A percentile compares a stretch with the other conserved stretches of the same genome.
Conservation (phyloP, 768 basidiomycete genomes). For the Lactarius sp. region DNA sequence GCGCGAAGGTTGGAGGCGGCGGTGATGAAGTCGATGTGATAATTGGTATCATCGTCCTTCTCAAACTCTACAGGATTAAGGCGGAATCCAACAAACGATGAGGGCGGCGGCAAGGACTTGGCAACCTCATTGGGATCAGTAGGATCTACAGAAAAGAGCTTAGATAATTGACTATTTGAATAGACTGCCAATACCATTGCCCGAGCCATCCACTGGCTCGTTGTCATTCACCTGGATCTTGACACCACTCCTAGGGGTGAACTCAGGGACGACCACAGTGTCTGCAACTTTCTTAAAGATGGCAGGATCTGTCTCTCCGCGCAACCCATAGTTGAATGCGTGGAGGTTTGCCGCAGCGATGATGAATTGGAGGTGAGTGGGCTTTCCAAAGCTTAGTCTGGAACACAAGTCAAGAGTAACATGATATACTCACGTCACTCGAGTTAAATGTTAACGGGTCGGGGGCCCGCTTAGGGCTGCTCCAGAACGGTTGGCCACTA, state of each 20-base stretch:
- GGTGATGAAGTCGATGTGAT: slow-evolving; percentile 99
- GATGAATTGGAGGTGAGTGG: slow-evolving; percentile 82
- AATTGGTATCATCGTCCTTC: slow-evolving; percentile 97
- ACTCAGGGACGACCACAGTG: slow-evolving; percentile 81
- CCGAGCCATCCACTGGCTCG: slow-evolving; percentile 65
- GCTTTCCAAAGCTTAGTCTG: slow-evolving; percentile 40
- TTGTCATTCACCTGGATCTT: slow-evolving; percentile 92
- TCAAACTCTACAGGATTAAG: slow-evolving; percentile 95
- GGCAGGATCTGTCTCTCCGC: slow-evolving; percentile 75
- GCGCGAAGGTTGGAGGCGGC: slow-evolving; percentile 96
- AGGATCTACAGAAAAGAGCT: slow-evolving; percentile 12
- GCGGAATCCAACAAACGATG: slow-evolving; percentile 93
- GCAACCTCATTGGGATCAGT: slow-evolving; percentile 49
- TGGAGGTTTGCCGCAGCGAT: slow-evolving; percentile 93
- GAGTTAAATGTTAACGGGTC: slow-evolving; percentile 85
- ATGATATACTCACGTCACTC: slow-evolving; percentile 61
- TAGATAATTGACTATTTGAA: background rate
- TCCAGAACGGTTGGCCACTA: slow-evolving; percentile 97
- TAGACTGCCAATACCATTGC: slow-evolving; percentile 32
- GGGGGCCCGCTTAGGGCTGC: slow-evolving; percentile 95
- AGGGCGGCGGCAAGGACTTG: slow-evolving; percentile 78
- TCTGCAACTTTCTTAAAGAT: slow-evolving; percentile 83
- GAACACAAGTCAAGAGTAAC: background rate
- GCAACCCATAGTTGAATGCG: slow-evolving; percentile 96
- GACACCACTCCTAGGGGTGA: slow-evolving; percentile 87